phyloP scores from a whole-genome alignment of 2,329 filamentous ascomycete species.

The Calycina herbarum region DNA sequence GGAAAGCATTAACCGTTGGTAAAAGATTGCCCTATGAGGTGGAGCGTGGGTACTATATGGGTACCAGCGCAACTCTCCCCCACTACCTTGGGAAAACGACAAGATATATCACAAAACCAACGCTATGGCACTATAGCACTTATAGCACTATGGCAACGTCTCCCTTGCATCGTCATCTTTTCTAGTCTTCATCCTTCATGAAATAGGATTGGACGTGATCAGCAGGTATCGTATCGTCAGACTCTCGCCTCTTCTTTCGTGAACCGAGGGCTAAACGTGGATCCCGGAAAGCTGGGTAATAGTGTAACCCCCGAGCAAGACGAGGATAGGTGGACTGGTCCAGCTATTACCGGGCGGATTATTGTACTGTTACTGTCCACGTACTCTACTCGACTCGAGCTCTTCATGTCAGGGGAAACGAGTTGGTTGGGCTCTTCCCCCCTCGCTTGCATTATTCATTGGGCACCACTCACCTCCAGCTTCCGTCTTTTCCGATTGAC shows the following conservation, averaged over 20 bases:
- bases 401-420: neutral
- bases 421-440: neutral
- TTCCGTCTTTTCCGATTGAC: neutral
- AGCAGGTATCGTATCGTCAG: conserved; percentile 13
- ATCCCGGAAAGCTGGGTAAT: conserved; percentile 9
- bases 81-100: neutral
- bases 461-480: neutral
- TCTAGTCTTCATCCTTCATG: neutral
- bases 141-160: neutral
- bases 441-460: neutral
- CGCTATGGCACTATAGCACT: neutral
- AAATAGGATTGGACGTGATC: conserved; percentile 1
- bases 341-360: neutral
- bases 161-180: conserved; percentile 1
- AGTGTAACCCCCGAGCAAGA: neutral
- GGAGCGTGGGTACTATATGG: neutral
- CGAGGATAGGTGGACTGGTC: neutral
- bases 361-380: neutral
- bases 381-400: neutral
- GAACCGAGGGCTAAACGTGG: conserved; percentile 13
- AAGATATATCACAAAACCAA: neutral
- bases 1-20: neutral
- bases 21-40: neutral
- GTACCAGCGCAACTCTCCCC: neutral
- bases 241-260: conserved; percentile 4